phyloP scores from a whole-genome alignment of 176 grass and related monocot genomes.

The Juncus effusus region DNA sequence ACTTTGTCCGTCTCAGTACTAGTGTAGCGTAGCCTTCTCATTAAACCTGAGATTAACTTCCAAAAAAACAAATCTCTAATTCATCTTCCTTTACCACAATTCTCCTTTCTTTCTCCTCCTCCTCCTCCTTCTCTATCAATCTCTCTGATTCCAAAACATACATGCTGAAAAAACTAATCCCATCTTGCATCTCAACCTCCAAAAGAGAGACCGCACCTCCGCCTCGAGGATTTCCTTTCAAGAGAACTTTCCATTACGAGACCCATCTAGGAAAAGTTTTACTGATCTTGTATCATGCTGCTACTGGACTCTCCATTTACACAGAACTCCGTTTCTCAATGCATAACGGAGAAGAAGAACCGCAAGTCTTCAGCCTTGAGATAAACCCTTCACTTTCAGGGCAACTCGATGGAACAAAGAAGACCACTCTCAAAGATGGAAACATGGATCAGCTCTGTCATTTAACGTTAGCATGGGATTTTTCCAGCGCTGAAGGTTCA shows the following conservation, averaged over 20 bases:
- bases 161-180: conserved; percentile 17
- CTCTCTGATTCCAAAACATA: neutral
- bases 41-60: neutral
- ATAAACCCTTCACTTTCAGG: neutral
- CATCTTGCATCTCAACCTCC: conserved; percentile 9
- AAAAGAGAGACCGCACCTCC: neutral
- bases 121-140: neutral
- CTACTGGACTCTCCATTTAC: neutral
- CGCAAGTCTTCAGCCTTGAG: neutral
- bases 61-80: conserved; percentile 2
- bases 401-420: neutral
- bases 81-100: neutral
- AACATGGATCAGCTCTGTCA: neutral
- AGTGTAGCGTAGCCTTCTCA: neutral
- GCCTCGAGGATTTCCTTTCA: neutral
- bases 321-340: neutral
- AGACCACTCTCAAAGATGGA: neutral
- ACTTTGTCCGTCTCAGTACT: too few species aligned
- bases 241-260: neutral
- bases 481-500: conserved; percentile 9
- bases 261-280: conserved; percentile 7
- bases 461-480: conserved; percentile 20
- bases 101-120: neutral
- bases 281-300: conserved; percentile 1
- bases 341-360: neutral